Conservation (phyloP, 495 filamentous ascomycete genomes). For the Aspergillus indologenus region DNA sequence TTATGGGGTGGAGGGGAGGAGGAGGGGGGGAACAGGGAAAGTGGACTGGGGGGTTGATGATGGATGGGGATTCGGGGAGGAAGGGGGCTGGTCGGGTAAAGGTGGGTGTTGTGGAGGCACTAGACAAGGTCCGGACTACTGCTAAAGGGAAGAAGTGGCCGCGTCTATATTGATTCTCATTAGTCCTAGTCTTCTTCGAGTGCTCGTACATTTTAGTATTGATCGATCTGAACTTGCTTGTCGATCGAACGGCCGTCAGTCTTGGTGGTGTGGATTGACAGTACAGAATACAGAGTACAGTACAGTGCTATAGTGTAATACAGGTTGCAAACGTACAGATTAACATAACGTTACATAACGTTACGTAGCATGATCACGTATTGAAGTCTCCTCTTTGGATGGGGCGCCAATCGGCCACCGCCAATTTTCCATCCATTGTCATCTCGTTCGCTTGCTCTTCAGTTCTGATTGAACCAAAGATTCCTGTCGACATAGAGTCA, state of each 20-base stretch:
- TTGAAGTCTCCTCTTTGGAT: too few relatives aligned
- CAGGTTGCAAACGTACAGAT: too few relatives aligned
- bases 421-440: neutral
- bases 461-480: neutral
- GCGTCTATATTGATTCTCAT: neutral
- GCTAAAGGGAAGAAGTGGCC: neutral
- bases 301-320: too few relatives aligned
- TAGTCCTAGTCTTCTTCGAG: too few relatives aligned
- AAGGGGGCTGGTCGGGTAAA: neutral
- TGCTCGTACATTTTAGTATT: neutral
- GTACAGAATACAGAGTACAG: neutral
- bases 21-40: neutral
- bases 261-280: conserved; percentile 1
- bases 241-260: conserved; percentile 18
- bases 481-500: too few relatives aligned
- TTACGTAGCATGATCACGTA: too few relatives aligned
- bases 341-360: neutral
- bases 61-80: neutral
- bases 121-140: neutral
- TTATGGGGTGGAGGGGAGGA: neutral
- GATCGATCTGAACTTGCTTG: conserved; percentile 10
- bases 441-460: neutral
- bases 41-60: too few relatives aligned
- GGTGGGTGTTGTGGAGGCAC: neutral
- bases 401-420: too few relatives aligned